Percentiles rank a stretch among this genome's conserved stretches.
Evolutionary conservation across 768 basidiomycete species (phyloP).

Genomic region (Inosperma sp.): DNA sequence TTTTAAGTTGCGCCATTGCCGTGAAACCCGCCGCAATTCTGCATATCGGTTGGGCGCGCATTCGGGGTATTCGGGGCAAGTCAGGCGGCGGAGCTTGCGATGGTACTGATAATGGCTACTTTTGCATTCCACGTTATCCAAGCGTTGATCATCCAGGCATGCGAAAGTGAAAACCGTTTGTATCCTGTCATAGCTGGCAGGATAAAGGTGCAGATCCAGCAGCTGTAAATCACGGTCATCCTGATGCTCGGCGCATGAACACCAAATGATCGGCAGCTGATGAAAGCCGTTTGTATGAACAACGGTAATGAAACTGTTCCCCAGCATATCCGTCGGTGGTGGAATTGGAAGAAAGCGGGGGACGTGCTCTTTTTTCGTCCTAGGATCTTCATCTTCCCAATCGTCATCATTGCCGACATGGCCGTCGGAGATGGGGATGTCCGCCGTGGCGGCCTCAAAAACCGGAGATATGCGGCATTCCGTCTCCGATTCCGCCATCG

Average conservation of each 20-base stretch:
- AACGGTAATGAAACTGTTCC: neutral
- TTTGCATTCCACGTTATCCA: conserved; percentile 8
- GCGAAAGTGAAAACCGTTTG: conserved; percentile 13
- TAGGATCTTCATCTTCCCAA: neutral
- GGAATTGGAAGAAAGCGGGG: neutral
- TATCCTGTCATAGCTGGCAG: conserved; percentile 5
- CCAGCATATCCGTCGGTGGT: neutral
- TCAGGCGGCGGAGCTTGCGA: conserved; percentile 7
- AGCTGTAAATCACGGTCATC: neutral
- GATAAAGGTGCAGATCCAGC: conserved; percentile 6
- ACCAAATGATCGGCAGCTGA: neutral
- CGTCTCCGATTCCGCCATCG: neutral
- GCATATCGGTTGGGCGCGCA: conserved; percentile 14
- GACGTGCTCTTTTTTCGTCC: rapidly evolving
- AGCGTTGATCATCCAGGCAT: conserved; percentile 9
- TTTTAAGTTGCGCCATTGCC: conserved; percentile 19
- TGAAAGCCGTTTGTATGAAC: conserved; percentile 2
- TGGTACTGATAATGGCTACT: conserved; percentile 12
- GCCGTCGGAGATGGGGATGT: neutral
- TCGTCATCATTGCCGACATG: neutral
- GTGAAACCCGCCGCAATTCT: conserved; percentile 13
- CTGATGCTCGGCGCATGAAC: neutral
- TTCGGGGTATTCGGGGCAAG: neutral
- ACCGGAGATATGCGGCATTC: too few species aligned
- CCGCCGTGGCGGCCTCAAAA: neutral